Conservation (phyloP, 2,329 filamentous ascomycete species). For the Cytospora schulzeri region DNA sequence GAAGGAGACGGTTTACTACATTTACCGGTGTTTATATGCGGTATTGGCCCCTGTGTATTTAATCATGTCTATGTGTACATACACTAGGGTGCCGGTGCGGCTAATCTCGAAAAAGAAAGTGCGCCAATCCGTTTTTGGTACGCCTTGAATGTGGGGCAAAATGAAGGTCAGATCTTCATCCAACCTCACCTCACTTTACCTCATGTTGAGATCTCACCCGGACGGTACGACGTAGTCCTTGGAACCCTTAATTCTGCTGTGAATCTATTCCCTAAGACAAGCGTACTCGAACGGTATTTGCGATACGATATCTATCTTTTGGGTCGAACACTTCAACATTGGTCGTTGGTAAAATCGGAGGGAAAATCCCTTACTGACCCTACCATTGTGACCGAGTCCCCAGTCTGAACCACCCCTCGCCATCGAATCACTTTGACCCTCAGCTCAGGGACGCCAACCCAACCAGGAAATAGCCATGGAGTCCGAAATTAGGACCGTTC, state of each 20-base stretch:
- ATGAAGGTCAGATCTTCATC: slow-evolving; percentile 17
- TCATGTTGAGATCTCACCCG: background rate
- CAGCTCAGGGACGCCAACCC: too few species aligned
- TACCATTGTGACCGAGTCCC: background rate
- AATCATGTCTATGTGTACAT: too few species aligned
- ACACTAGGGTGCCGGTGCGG: background rate
- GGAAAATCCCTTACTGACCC: too few species aligned
- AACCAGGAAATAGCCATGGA: slow-evolving; percentile 62
- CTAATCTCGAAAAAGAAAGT: background rate
- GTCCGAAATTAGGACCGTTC: slow-evolving; percentile 78
- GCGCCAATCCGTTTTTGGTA: background rate
- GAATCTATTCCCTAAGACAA: background rate
- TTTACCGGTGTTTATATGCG: too few species aligned
- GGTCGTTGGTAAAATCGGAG: too few species aligned
- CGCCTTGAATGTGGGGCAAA: slow-evolving; percentile 11
- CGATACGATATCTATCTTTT: slow-evolving; percentile 13
- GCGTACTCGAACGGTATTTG: slow-evolving; percentile 6
- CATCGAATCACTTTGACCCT: too few species aligned
- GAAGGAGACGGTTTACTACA: background rate
- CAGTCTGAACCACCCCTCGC: too few species aligned
- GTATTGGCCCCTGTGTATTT: too few species aligned
- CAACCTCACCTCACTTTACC: slow-evolving; percentile 4
- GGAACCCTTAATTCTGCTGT: slow-evolving; percentile 14
- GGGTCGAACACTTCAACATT: background rate
- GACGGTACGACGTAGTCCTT: slow-evolving; percentile 10